Base-by-base conservation (phyloP, 495 filamentous ascomycete species). In the Neurospora intermedia region DNA sequence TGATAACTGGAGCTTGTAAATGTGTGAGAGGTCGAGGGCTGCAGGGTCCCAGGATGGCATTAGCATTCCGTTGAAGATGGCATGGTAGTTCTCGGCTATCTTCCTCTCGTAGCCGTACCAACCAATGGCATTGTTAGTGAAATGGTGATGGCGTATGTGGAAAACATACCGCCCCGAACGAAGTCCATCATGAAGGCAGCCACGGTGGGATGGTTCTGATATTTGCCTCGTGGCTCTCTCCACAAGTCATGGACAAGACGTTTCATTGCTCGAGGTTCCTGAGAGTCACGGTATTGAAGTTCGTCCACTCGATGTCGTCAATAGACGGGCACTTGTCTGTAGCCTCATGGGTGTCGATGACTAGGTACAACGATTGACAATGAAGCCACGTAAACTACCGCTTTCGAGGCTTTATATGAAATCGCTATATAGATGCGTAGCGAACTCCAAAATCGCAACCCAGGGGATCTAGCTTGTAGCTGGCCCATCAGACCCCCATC, bases 121-220 rank as follows among this genome's bases (percentile, higher is more conserved):
- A 15, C 81, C 83, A 80, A 83, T 83, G 7, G 84, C 76, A 72
- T 85, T 83, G 72, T 83, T 82, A 70, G 80, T 72, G 73, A 81
- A 84, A 72, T 86, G 84, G 72, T 84, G 84, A 71, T 79, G 75
- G 70, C 84, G 82, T 76, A 82, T 83, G 71, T 80, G 81, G 74
- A 85, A 81, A 84, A 76, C 20, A 85, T 69, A 1, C 83, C 83
- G 7, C 84, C 83, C 2, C 71, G 81, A 35, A 85, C 80, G 41
- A 85, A 84, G 48, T 83, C 84, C 0, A 77, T 79, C 74, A 84
- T 81, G 73, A 82, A 85, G 7, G 80, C 82, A 0, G 84, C 79
- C 8, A 81, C 74, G 0, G 77, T 73, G 6, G 83, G 83, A 43
- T 75, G 79, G 4, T 45, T 73, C 46, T 79, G 27, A 83, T 82